Conservation (phyloP, 345 rosid species). For the Physaria fendleri region DNA sequence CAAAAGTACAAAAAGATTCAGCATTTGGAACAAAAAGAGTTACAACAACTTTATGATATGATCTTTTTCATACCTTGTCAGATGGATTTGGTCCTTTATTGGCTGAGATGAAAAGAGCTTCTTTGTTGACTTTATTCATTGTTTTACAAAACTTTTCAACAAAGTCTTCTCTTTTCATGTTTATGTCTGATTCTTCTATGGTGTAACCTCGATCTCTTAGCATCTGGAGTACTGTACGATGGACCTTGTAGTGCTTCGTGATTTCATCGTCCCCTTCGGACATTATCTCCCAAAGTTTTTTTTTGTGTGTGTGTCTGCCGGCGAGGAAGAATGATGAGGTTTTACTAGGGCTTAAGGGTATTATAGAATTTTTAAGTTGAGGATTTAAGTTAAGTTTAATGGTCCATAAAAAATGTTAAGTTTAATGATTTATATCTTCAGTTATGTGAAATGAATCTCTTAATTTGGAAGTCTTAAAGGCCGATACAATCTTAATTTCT, state of each 20-base stretch:
- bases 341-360: conserved; percentile 13
- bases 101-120: conserved; percentile 31
- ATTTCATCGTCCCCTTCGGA: conserved; percentile 38
- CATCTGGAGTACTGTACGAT: conserved; percentile 51
- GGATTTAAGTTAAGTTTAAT: no score
- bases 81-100: conserved; percentile 34
- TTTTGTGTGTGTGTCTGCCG: neutral
- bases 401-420: neutral
- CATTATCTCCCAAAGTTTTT: conserved; percentile 18
- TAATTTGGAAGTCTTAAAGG: no score
- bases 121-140: conserved; percentile 35
- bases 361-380: no score
- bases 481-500: neutral
- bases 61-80: conserved; percentile 36
- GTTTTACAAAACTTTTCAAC: conserved; percentile 35
- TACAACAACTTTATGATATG: neutral
- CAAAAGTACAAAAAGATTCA: no score
- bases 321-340: neutral
- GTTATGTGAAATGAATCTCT: neutral
- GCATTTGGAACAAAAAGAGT: neutral
- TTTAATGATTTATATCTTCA: neutral
- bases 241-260: conserved; percentile 44
- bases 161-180: conserved; percentile 43
- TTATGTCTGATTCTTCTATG: conserved; percentile 40
- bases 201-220: conserved; percentile 48